phyloP scores from a whole-genome alignment of 2,329 filamentous ascomycete species.

The Nothophoma quercina region DNA sequence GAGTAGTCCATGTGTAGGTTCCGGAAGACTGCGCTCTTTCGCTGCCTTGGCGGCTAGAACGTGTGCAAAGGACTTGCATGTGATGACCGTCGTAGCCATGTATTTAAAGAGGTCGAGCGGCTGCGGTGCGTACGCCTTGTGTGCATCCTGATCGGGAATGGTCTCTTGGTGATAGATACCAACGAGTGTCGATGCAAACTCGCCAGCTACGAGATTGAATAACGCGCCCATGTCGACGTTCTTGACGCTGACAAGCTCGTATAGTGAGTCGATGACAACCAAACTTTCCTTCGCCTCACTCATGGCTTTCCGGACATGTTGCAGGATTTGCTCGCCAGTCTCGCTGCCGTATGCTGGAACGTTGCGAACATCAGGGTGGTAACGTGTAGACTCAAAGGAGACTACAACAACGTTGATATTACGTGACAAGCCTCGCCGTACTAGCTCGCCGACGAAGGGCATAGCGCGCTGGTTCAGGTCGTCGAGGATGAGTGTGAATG shows the following conservation, averaged over 20 bases:
- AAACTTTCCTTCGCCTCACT: slow-evolving; percentile 54
- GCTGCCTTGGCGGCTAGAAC: slow-evolving; percentile 78
- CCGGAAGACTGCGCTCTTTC: slow-evolving; percentile 74
- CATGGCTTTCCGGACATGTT: slow-evolving; percentile 29
- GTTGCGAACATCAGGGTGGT: slow-evolving; percentile 70
- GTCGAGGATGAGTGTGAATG: slow-evolving; percentile 86
- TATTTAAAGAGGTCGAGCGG: slow-evolving; percentile 78
- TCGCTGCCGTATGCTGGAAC: slow-evolving; percentile 70
- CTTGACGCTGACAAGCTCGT: slow-evolving; percentile 61
- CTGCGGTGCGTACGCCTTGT: slow-evolving; percentile 52
- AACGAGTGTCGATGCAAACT: slow-evolving; percentile 73
- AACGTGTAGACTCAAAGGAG: slow-evolving; percentile 76
- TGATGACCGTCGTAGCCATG: slow-evolving; percentile 87
- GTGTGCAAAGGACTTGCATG: slow-evolving; percentile 75
- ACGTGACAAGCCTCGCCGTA: slow-evolving; percentile 65
- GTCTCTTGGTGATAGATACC: slow-evolving; percentile 81
- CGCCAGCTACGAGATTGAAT: slow-evolving; percentile 73
- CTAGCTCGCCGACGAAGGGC: slow-evolving; percentile 76
- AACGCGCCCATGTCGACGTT: slow-evolving; percentile 63
- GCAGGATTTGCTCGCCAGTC: slow-evolving; percentile 60
- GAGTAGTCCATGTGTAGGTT: slow-evolving; percentile 79
- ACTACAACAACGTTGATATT: slow-evolving; percentile 76
- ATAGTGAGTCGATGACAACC: slow-evolving; percentile 81
- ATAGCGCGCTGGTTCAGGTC: slow-evolving; percentile 80
- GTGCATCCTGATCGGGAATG: slow-evolving; percentile 58